Percentiles rank a stretch among this genome's conserved stretches.
Conservation (phyloP, 495 filamentous ascomycete species). For the Antarctomyces pellizariae region DNA sequence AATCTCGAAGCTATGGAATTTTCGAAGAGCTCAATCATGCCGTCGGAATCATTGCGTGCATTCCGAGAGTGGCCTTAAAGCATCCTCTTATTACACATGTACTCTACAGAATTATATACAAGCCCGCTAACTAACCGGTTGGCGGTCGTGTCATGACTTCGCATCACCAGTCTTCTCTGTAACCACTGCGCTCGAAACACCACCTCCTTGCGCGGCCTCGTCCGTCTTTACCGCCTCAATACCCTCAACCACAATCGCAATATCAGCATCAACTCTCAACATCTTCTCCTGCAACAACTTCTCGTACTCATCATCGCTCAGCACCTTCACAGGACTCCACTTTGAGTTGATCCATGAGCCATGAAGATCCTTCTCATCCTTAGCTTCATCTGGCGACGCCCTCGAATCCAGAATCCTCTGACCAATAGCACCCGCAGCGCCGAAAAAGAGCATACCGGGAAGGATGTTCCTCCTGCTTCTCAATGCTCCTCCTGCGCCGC, state of each 20-base stretch:
- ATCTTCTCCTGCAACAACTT: slow-evolving; percentile 53
- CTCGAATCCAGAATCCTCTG: slow-evolving; percentile 10
- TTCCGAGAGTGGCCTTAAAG: too few relatives aligned
- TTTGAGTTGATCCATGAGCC: slow-evolving; percentile 27
- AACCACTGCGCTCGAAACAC: too few relatives aligned
- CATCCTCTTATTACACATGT: too few relatives aligned
- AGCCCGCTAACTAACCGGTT: too few relatives aligned
- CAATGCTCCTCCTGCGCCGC: slow-evolving; percentile 38
- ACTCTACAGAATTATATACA: too few relatives aligned
- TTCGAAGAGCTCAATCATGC: too few relatives aligned
- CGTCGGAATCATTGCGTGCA: too few relatives aligned
- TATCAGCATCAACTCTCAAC: slow-evolving; percentile 57
- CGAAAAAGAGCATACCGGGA: slow-evolving; percentile 38
- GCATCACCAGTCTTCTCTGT: too few relatives aligned
- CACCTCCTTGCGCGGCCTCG: too few relatives aligned
- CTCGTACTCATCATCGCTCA: slow-evolving; percentile 64
- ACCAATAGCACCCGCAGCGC: slow-evolving; percentile 15
- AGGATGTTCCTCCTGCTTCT: slow-evolving; percentile 29
- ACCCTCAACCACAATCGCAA: slow-evolving; percentile 66
- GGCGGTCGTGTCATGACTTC: too few relatives aligned
- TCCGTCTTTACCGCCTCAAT: slow-evolving; percentile 42
- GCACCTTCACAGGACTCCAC: slow-evolving; percentile 57
- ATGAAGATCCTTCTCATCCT: slow-evolving; percentile 9
- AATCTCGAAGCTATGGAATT: too few relatives aligned
- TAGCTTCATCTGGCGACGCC: slow-evolving; percentile 2